Evolutionary conservation across 129 eudicot genomes (phyloP).

Genomic region (Helichrysum umbraculigerum): DNA sequence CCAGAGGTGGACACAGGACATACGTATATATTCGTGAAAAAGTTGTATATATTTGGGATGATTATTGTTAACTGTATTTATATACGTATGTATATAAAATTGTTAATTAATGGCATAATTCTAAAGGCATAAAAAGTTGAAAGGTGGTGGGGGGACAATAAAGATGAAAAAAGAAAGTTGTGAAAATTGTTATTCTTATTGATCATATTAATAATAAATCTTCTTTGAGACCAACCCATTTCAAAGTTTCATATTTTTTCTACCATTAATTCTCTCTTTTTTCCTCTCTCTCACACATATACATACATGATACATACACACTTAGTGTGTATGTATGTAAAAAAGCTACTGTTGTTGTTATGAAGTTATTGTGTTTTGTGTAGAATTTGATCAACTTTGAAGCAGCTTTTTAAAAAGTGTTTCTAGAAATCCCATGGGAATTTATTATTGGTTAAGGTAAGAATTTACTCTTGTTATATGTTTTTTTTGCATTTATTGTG

Average conservation of each 20-base stretch:
- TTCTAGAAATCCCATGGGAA: constrained; percentile 26
- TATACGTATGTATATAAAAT: no score
- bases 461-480: constrained; percentile 16
- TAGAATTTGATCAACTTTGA: constrained; percentile 31
- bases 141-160: constrained; percentile 32
- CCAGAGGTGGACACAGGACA: no score
- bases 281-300: not conserved
- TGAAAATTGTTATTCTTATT: constrained; percentile 1
- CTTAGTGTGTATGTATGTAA: constrained; percentile 4
- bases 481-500: not conserved
- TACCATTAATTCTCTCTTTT: constrained; percentile 9
- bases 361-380: constrained; percentile 13
- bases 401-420: constrained; percentile 50
- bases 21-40: no score
- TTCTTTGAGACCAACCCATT: constrained; percentile 24
- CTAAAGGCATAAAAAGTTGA: constrained; percentile 33
- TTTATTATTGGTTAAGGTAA: constrained; percentile 33
- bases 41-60: no score
- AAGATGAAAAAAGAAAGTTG: constrained; percentile 31
- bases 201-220: constrained; percentile 16
- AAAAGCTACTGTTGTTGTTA: not conserved
- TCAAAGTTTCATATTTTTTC: constrained; percentile 35
- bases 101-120: not conserved
- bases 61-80: not conserved
- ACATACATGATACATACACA: not conserved